A percentile compares a stretch with the other conserved stretches of the same genome.
phyloP scores from a whole-genome alignment of 1,284 basidiomycete species.

The Ustilago esculenta region DNA sequence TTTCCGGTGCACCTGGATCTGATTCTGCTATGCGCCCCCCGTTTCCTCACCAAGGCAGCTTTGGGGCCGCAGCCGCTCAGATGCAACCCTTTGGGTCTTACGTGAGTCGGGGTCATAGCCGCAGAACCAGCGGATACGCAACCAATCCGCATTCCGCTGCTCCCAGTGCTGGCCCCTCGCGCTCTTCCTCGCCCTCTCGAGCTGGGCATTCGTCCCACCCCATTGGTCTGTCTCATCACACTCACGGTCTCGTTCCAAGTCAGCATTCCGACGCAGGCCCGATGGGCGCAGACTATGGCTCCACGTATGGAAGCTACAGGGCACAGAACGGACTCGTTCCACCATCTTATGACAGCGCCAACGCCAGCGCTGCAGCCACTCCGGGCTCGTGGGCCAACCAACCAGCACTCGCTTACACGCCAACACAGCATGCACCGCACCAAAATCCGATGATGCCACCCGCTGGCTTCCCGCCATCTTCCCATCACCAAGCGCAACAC shows the following conservation, averaged over 20 bases:
- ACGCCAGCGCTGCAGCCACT: background rate
- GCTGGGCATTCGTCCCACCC: slow-evolving; percentile 16
- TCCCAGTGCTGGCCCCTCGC: slow-evolving; percentile 42
- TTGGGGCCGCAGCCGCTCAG: slow-evolving; percentile 16
- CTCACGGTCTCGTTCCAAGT: slow-evolving; percentile 5
- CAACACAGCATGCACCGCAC: slow-evolving; percentile 16
- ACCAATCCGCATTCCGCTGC: slow-evolving; percentile 43
- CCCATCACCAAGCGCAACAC: slow-evolving; percentile 8
- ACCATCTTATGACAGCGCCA: background rate
- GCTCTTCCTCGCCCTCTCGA: slow-evolving; percentile 40
- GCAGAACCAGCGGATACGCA: slow-evolving; percentile 36
- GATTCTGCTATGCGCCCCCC: slow-evolving; percentile 14
- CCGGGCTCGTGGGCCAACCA: slow-evolving; percentile 28
- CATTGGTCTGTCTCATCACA: slow-evolving; percentile 13
- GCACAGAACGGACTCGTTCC: slow-evolving; percentile 18
- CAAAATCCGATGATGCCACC: slow-evolving; percentile 23
- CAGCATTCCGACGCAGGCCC: slow-evolving; percentile 8
- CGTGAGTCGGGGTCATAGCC: slow-evolving; percentile 14
- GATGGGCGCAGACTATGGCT: slow-evolving; percentile 20
- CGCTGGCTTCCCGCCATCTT: slow-evolving; percentile 1
- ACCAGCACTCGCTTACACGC: slow-evolving; percentile 1
- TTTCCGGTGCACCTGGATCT: slow-evolving; percentile 6
- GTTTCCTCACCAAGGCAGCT: slow-evolving; percentile 24
- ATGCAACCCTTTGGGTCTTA: slow-evolving; percentile 22
- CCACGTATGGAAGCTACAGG: slow-evolving; percentile 22